A percentile compares a stretch with the other conserved stretches of the same genome.
Evolutionary conservation across 345 rosid species (phyloP).

Genomic region (Pelargonium nanum): DNA sequence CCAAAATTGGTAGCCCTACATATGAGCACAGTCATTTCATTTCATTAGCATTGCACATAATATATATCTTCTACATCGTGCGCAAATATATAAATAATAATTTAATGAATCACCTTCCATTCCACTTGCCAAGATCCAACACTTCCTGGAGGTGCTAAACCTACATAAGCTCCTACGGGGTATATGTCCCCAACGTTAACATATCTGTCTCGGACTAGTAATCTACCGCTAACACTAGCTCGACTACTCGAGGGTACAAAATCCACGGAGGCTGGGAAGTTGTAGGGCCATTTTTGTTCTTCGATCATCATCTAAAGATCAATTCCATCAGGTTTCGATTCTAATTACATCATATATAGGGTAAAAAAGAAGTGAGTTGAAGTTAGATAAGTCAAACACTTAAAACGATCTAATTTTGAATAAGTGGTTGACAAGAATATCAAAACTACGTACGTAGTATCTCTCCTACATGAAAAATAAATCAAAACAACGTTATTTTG

Average conservation of each 20-base stretch:
- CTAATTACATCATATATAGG: neutral
- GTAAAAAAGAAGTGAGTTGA: no score
- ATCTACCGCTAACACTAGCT: slow-evolving; percentile 36
- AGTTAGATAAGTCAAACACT: no score
- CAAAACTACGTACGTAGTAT: no score
- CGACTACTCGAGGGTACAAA: slow-evolving; percentile 38
- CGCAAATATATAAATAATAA: neutral
- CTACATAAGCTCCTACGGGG: slow-evolving; percentile 45
- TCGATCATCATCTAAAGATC: slow-evolving; percentile 30
- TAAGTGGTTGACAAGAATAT: no score
- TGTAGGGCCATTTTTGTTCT: slow-evolving; percentile 53
- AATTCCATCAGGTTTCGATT: neutral
- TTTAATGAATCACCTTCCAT: slow-evolving; percentile 30
- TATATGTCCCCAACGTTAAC: slow-evolving; percentile 14
- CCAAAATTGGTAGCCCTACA: slow-evolving; percentile 84
- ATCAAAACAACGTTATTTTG: no score
- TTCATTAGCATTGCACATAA: neutral
- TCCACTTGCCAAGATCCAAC: slow-evolving; percentile 65
- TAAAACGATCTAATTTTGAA: no score
- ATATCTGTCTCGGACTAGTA: slow-evolving; percentile 39
- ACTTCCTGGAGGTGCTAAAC: slow-evolving; percentile 51
- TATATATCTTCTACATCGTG: neutral
- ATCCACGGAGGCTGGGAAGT: slow-evolving; percentile 52
- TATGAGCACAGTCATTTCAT: neutral
- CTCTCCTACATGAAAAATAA: no score